Base-by-base conservation (phyloP, 2,329 filamentous ascomycete genomes). In the Chaetomium sp. region DNA sequence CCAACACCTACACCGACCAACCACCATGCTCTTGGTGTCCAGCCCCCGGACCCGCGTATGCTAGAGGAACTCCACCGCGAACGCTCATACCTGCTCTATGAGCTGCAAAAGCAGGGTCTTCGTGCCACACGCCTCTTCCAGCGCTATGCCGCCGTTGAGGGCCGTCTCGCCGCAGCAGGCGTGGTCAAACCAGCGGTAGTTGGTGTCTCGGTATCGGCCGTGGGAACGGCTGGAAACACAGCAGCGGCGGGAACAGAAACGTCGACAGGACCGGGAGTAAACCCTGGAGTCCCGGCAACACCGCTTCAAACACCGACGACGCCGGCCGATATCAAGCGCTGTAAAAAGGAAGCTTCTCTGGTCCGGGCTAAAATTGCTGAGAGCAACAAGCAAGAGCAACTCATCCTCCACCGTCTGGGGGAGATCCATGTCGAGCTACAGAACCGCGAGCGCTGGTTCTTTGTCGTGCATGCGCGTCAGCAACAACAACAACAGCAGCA, bases 381-480 rank as follows among this genome's bases (percentile, higher is more conserved):
- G 44, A 73, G 71, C 0, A 72, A 73, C 2, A 69, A 72, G 52
- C 76, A 81, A 61, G 75, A 82, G 61, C 72, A 68, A 52, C 61
- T 68, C 12, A 72, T 80, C 6, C 65, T 77, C 41, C 55, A 68
- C 12, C 69, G 78, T 2, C 67, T 83, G n/a, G 68, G 72, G 10
- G 78, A 82, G 55, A 61, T 83, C 11, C 70, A 74, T 37, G 66
- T 76, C 12, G 78, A 82, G 65, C 72, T 78, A 11, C 72, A 75
- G 60, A 74, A 71, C 41, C 70, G 72, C 3, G 72, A 76, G 51
- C 66, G 72, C 2, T 72, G 70, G 70, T 62, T 62, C 35, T 67
- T 70, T 40, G 64, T 71, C 1, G 66, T 67, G 43, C 61, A 66
- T 10, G 42, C 36, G 4, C 42, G 40, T 4, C 36, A 19, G 1